phyloP scores from a whole-genome alignment of 768 basidiomycete genomes.

The Leucocoprinus leucothites region DNA sequence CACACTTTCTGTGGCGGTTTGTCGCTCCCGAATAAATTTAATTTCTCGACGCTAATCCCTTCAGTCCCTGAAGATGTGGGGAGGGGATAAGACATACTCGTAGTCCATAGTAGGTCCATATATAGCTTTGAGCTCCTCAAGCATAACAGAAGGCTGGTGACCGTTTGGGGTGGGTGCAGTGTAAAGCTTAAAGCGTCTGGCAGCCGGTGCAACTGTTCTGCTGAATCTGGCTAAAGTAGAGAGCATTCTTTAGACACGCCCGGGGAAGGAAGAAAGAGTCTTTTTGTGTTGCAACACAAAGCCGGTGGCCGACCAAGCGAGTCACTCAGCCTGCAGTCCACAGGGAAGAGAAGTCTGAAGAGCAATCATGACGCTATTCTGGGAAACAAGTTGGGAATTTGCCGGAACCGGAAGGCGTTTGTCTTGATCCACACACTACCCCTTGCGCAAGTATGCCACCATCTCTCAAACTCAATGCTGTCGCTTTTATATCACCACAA shows the following conservation, averaged over 20 bases:
- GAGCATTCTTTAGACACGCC: neutral
- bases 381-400: too few species aligned
- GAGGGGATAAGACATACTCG: constrained; percentile 21
- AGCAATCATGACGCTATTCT: too few species aligned
- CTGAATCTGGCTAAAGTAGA: neutral
- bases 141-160: constrained; percentile 43
- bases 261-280: neutral
- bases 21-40: constrained; percentile 40
- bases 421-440: neutral
- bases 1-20: too few species aligned
- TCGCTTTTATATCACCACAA: constrained; percentile 82
- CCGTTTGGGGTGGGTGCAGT: constrained; percentile 56
- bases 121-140: constrained; percentile 53
- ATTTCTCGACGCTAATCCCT: constrained; percentile 36
- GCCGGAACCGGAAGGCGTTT: neutral
- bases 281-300: too few species aligned
- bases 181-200: constrained; percentile 34
- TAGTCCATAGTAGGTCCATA: constrained; percentile 32
- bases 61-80: neutral
- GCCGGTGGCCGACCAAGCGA: too few species aligned
- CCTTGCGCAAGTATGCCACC: constrained; percentile 47
- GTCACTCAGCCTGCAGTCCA: too few species aligned
- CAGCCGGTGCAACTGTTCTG: neutral
- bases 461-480: constrained; percentile 71
- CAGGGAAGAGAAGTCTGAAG: too few species aligned